Base-by-base conservation (phyloP, 164 flowering plant species). In the Chloranthus sessilifolius region DNA sequence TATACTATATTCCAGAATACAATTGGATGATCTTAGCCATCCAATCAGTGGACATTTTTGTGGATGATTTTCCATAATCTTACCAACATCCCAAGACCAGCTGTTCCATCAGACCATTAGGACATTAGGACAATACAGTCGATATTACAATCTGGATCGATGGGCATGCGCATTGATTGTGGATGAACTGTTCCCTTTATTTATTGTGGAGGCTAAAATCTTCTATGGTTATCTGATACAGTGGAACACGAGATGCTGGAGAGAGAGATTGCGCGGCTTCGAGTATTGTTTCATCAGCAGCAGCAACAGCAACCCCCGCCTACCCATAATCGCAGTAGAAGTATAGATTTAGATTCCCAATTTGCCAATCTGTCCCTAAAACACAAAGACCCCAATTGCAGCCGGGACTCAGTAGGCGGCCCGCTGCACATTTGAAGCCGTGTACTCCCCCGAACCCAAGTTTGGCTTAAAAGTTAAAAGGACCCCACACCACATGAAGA, bases 171-270 rank as follows among this genome's bases (percentile, higher is more conserved):
- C n/a, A n/a, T n/a, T n/a, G n/a, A n/a, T n/a, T n/a, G n/a, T n/a
- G n/a, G n/a, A n/a, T n/a, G n/a, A n/a, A n/a, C n/a, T n/a, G n/a
- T n/a, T n/a, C n/a, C n/a, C n/a, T n/a, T n/a, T n/a, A n/a, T n/a
- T n/a, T n/a, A n/a, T n/a, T n/a, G n/a, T n/a, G n/a, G n/a, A n/a
- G n/a, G n/a, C n/a, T n/a, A n/a, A n/a, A 36, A 40, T 16, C 43
- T 31, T 43, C n/a, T 25, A n/a, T n/a, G n/a, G n/a, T n/a, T n/a
- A n/a, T n/a, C n/a, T 56, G 40, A 33, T 52, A 40, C 81, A 92
- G 99, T 88, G 75, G 99, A 92, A 70, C 95, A 92, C 12, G 99
- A 92, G 58, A 73, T 88, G 10, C 55, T 92, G 69, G 98, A 92
- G 81, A 83, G 83, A 52, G 98, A 92, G 74, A 79, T 76, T 36